Evolutionary conservation across 2,329 filamentous ascomycete species (phyloP).

Genomic region (Dothidotthia symphoricarpi): DNA sequence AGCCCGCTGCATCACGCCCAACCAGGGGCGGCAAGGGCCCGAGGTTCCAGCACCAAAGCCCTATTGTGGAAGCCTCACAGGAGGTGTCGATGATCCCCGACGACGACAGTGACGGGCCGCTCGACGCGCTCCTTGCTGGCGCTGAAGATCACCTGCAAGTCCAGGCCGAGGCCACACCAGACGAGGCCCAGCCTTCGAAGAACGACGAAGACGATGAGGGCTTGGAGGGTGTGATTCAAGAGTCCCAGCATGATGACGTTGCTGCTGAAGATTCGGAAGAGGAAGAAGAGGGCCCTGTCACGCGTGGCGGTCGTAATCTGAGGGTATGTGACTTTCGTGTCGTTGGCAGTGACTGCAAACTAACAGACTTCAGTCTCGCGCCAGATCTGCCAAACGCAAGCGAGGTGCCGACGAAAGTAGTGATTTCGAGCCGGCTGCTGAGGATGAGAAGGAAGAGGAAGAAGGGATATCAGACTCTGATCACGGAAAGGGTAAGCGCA

Average conservation of each 20-base stretch:
- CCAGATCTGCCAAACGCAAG: constrained; percentile 34
- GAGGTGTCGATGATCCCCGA: constrained; percentile 45
- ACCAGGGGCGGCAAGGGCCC: constrained; percentile 49
- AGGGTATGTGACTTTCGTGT: constrained; percentile 19
- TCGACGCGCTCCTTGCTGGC: constrained; percentile 34
- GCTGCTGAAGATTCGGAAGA: constrained; percentile 48
- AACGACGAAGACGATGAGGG: constrained; percentile 29
- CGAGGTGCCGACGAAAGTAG: constrained; percentile 56
- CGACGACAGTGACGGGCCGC: constrained; percentile 27
- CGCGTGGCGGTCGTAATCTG: constrained; percentile 45
- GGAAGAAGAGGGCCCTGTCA: constrained; percentile 59
- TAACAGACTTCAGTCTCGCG: constrained; percentile 29
- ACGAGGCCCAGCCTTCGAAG: constrained; percentile 33
- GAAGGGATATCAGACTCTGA: constrained; percentile 55
- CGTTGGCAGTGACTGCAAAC: constrained; percentile 7
- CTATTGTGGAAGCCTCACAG: constrained; percentile 55
- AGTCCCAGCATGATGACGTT: constrained; percentile 42
- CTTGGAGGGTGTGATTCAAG: constrained; percentile 43
- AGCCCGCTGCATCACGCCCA: constrained; percentile 46
- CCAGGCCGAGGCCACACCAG: constrained; percentile 32
- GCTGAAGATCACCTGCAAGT: constrained; percentile 40
- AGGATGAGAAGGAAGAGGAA: constrained; percentile 55
- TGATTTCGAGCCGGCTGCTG: constrained; percentile 61
- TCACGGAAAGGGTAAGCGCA: constrained; percentile 43
- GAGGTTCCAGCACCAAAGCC: constrained; percentile 48